These are phyloP conservation scores for Aurantiochytrium sp. DNA, from an alignment of 108 stramenopile species.

Conservation along the genomic window DNA sequence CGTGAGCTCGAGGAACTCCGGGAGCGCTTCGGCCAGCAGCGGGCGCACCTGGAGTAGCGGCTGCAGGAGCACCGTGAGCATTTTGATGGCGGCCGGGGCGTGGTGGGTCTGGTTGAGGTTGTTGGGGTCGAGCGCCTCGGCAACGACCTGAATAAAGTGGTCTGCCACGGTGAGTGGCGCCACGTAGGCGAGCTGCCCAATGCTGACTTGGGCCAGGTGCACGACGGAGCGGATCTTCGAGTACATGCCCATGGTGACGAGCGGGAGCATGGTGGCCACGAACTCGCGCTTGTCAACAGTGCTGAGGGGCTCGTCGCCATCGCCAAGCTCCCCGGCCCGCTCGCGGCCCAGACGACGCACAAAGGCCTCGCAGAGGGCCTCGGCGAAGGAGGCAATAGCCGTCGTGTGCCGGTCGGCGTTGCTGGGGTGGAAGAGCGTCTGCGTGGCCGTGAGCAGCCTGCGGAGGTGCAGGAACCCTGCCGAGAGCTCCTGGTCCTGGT, in stretches of 20 bases:
- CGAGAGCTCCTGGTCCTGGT: background rate
- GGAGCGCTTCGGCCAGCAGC: background rate
- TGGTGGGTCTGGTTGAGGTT: slow-evolving; percentile 16
- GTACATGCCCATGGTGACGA: slow-evolving; percentile 20
- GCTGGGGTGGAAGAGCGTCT: slow-evolving; percentile 27
- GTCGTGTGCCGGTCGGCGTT: slow-evolving; percentile 17
- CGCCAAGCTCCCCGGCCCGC: background rate
- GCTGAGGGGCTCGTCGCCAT: background rate
- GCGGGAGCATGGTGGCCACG: background rate
- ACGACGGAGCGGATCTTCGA: background rate
- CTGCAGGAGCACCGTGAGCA: slow-evolving; percentile 4
- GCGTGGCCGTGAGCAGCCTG: background rate
- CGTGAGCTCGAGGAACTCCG: background rate
- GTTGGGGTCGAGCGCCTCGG: background rate
- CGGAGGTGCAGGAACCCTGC: background rate
- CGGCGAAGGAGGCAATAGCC: background rate
- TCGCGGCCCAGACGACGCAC: background rate
- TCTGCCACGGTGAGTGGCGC: background rate
- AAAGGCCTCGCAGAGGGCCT: background rate
- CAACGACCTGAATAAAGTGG: background rate
- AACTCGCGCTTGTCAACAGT: background rate
- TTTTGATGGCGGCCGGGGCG: background rate
- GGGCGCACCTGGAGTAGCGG: background rate
- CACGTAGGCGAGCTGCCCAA: slow-evolving; percentile 6
- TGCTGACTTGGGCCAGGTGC: background rate